Evolutionary conservation across 139 green algal species (phyloP).

Genomic region (Edaphochlamys debaryana): DNA sequence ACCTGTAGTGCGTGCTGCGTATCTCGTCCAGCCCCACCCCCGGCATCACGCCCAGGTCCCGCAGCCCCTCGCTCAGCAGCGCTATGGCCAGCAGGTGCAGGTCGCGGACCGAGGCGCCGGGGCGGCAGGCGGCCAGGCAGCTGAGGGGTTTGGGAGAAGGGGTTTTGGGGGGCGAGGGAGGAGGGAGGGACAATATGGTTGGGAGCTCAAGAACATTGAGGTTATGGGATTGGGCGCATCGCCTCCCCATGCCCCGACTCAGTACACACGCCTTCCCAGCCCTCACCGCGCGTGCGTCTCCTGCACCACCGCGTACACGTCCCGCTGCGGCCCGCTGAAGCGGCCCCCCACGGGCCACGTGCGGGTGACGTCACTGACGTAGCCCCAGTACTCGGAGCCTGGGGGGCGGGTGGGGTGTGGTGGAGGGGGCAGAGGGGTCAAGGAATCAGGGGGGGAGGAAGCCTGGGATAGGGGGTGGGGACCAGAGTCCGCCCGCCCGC

Average conservation of each 20-base stretch:
- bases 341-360: constrained; percentile 81
- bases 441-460: too few relatives aligned
- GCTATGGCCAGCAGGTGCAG: constrained; percentile 45
- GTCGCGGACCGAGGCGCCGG: constrained; percentile 66
- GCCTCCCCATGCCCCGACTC: too few relatives aligned
- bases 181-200: too few relatives aligned
- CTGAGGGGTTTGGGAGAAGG: constrained; percentile 10
- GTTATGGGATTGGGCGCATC: too few relatives aligned
- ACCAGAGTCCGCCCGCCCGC: too few relatives aligned
- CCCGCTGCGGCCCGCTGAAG: constrained; percentile 71
- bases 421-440: too few relatives aligned
- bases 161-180: too few relatives aligned
- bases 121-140: constrained; percentile 63
- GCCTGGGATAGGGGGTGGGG: too few relatives aligned
- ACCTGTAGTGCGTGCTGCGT: constrained; percentile 40
- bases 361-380: constrained; percentile 88
- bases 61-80: constrained; percentile 52
- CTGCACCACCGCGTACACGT: constrained; percentile 83
- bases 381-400: constrained; percentile 90
- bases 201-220: too few relatives aligned
- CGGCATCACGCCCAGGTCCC: constrained; percentile 46
- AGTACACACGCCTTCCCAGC: neutral
- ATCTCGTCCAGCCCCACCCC: constrained; percentile 32
- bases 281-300: constrained; percentile 60
- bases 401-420: too few relatives aligned